Base-by-base conservation (phyloP, 257 asterid species). In the Salvia rosmarinus region DNA sequence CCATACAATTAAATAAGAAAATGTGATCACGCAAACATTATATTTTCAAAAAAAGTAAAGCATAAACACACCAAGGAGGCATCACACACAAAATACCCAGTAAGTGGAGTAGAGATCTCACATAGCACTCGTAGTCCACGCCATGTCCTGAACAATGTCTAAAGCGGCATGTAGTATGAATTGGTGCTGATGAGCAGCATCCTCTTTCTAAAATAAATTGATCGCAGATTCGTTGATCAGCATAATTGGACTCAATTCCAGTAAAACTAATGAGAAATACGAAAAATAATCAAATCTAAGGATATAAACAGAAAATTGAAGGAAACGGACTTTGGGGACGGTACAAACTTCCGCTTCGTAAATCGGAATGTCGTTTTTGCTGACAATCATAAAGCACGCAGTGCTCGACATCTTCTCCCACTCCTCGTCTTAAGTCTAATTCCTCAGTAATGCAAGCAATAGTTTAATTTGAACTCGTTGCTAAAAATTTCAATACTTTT, bases 261-360 rank as follows among this genome's bases (percentile, higher is more conserved):
- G 28, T 12, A 57, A 58, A 75, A 28, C 11, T 8, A 14, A 30
- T 9, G 34, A 11, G 17, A 40, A 74, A 30, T 6, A n/a, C 3
- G 9, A 19, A 44, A 44, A 52, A 40, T 14, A 28, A 67, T 28
- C 72, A 35, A 64, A 64, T 35, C 32, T 7, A 13, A 25, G 47
- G 32, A 44, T 16, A 42, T 11, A 12, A 40, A 12, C 68, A 63
- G 70, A 28, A 4, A 57, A 60, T 6, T 30, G 35, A 68, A 68
- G 35, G 30, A 35, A 8, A 63, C 79, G 3, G 80, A 95, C 99
- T 78, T 93, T 88, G 46, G 99, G 96, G 17, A 89, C 93, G 39
- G 96, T 84, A 58, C 99, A 98, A 63, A 95, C 99, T 91, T 95
- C 98, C 68, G 96, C 96, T 88, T 95, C 98, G 72, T 94, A 94